A percentile compares a stretch with the other conserved stretches of the same genome.
These are phyloP conservation scores for Xylaria scruposa DNA, from an alignment of 495 filamentous ascomycete genomes.

Conservation along the genomic window DNA sequence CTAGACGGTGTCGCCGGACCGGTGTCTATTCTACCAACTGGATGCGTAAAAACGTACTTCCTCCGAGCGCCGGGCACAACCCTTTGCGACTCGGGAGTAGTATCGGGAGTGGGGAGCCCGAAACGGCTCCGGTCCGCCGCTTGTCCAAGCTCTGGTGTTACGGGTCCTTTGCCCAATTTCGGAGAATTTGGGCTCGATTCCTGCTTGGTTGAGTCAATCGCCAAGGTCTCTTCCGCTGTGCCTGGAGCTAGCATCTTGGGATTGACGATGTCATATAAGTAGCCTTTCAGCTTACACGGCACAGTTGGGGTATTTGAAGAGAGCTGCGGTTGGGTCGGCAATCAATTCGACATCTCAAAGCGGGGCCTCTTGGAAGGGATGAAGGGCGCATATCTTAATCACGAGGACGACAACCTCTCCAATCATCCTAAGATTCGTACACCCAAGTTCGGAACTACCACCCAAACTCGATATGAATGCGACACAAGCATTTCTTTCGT, in stretches of 20 bases:
- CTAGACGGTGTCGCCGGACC: neutral
- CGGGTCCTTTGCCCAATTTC: constrained; percentile 5
- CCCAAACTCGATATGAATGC: neutral
- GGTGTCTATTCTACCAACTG: neutral
- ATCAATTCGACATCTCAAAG: neutral
- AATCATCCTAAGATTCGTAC: neutral
- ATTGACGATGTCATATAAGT: neutral
- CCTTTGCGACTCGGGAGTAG: constrained; percentile 9
- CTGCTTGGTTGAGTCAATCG: neutral
- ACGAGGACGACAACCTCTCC: neutral
- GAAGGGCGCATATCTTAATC: neutral
- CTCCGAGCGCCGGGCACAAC: neutral
- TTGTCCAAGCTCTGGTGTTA: constrained; percentile 12
- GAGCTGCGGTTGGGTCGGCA: neutral
- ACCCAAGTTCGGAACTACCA: constrained; percentile 1
- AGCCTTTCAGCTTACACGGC: constrained; percentile 10
- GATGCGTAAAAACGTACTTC: neutral
- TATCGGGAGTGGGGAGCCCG: constrained; percentile 18
- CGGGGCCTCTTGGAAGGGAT: neutral
- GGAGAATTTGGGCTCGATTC: neutral
- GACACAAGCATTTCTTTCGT: neutral
- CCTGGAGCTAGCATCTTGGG: neutral
- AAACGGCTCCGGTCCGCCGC: constrained; percentile 10
- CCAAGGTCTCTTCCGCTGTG: neutral
- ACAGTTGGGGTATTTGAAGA: neutral